phyloP scores from a whole-genome alignment of 371 early-diverging fungal species.

The Cokeromyces recurvatus region DNA sequence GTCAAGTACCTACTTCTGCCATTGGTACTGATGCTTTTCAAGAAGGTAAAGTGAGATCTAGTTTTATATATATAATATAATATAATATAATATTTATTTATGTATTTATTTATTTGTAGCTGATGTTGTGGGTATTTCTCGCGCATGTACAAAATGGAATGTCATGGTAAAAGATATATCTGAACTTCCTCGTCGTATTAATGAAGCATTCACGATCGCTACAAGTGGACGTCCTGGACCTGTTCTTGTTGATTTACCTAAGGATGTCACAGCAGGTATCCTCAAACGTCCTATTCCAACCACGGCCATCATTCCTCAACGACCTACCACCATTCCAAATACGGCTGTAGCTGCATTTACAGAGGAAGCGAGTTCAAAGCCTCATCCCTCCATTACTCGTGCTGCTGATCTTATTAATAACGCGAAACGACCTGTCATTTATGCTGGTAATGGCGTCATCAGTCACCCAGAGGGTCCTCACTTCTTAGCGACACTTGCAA shows the following conservation, averaged over 20 bases:
- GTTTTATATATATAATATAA: too few species aligned
- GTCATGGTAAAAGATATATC: slow-evolving; percentile 95
- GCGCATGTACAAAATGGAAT: slow-evolving; percentile 98
- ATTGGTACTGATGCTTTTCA: slow-evolving; percentile 98
- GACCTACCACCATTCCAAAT: slow-evolving; percentile 49
- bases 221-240: slow-evolving; percentile 96
- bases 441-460: slow-evolving; percentile 92
- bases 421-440: slow-evolving; percentile 91
- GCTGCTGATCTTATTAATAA: slow-evolving; percentile 83
- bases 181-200: slow-evolving; percentile 94
- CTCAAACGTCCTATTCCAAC: slow-evolving; percentile 80
- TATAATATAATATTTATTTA: neutral
- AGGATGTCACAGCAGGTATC: slow-evolving; percentile 92
- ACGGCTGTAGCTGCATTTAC: slow-evolving; percentile 43
- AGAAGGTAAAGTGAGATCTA: slow-evolving; percentile 68
- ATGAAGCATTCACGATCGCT: slow-evolving; percentile 95
- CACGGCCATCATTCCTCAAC: slow-evolving; percentile 61
- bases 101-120: slow-evolving; percentile 39
- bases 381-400: slow-evolving; percentile 48
- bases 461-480: slow-evolving; percentile 78
- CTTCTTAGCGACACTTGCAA: slow-evolving; percentile 74
- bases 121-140: slow-evolving; percentile 92
- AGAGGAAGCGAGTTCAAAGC: slow-evolving; percentile 43
- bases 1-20: slow-evolving; percentile 89
- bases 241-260: slow-evolving; percentile 95